A percentile compares a stretch with the other conserved stretches of the same genome.
phyloP scores from a whole-genome alignment of 1,284 basidiomycete genomes.

The Ganoderma multipileum region DNA sequence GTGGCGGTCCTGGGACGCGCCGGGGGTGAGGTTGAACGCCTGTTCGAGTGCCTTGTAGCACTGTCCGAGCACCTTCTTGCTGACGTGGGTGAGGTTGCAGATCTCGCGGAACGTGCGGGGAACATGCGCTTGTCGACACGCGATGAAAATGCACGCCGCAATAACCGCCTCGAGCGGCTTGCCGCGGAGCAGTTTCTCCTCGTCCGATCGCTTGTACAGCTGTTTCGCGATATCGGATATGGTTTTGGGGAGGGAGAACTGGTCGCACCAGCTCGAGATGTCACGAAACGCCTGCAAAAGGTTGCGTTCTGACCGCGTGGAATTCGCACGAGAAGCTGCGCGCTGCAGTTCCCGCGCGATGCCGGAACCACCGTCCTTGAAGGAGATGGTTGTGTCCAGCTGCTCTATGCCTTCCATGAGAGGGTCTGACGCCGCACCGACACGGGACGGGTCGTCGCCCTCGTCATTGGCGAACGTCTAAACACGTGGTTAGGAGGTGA shows the following conservation, averaged over 20 bases:
- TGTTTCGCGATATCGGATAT: conserved; percentile 97
- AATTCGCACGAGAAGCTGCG: conserved; percentile 82
- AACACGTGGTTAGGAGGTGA: conserved; percentile 25
- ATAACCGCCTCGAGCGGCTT: conserved; percentile 94
- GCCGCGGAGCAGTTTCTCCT: conserved; percentile 91
- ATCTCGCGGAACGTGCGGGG: conserved; percentile 97
- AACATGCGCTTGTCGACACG: conserved; percentile 93
- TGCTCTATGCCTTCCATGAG: conserved; percentile 94
- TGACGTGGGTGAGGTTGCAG: conserved; percentile 90
- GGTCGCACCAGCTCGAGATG: conserved; percentile 93
- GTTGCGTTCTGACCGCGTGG: conserved; percentile 83
- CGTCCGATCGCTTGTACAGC: conserved; percentile 95
- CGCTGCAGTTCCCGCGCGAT: conserved; percentile 93
- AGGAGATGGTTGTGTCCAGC: conserved; percentile 94
- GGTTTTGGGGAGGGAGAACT: conserved; percentile 93
- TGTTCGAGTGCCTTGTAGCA: conserved; percentile 94
- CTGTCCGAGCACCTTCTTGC: conserved; percentile 94
- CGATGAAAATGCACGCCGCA: conserved; percentile 98
- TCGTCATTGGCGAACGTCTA: conserved; percentile 99
- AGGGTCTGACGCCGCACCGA: conserved; percentile 94
- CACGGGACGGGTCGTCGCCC: conserved; percentile 99
- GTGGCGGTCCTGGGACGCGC: conserved; percentile 54
- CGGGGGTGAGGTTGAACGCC: conserved; percentile 88
- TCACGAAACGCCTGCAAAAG: conserved; percentile 90
- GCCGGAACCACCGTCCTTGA: conserved; percentile 93